These are phyloP conservation scores for Novymonas esmeraldas DNA, from an alignment of 208 protist genomes.

Conservation along the genomic window DNA sequence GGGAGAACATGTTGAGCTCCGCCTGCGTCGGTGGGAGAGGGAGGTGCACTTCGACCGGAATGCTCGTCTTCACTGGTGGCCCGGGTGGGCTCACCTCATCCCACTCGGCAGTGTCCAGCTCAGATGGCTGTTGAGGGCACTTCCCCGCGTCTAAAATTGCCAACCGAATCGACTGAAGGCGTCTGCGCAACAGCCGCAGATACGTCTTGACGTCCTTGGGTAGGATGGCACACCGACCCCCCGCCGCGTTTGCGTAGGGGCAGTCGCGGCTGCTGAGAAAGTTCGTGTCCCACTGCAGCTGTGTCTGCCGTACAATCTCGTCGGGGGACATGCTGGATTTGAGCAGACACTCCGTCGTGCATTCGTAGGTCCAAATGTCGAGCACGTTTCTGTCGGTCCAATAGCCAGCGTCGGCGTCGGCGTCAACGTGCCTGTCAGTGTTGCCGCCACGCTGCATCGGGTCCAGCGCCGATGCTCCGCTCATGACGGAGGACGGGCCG, in stretches of 20 bases:
- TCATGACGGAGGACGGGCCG: no score
- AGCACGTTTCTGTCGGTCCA: slow-evolving; percentile 30
- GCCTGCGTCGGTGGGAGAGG: slow-evolving; percentile 10
- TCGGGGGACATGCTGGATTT: slow-evolving; percentile 31
- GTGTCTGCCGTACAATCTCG: slow-evolving; percentile 33
- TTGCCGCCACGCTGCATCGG: not conserved
- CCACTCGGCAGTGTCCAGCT: slow-evolving; percentile 19
- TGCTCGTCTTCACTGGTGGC: not conserved
- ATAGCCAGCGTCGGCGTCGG: slow-evolving; percentile 7
- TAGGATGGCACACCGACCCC: slow-evolving; percentile 9
- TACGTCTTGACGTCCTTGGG: slow-evolving; percentile 23
- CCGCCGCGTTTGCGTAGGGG: slow-evolving; percentile 18
- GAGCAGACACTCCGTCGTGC: slow-evolving; percentile 21
- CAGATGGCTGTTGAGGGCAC: slow-evolving; percentile 25
- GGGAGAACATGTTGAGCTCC: slow-evolving; percentile 49
- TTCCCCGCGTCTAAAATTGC: slow-evolving; percentile 28
- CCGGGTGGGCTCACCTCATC: not conserved
- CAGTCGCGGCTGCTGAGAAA: slow-evolving; percentile 23
- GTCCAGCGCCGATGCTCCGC: no score
- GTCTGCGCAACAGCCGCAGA: slow-evolving; percentile 23
- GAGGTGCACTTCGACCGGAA: not conserved
- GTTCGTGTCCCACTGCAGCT: slow-evolving; percentile 33
- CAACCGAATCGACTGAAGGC: slow-evolving; percentile 25
- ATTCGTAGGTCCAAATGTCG: slow-evolving; percentile 36
- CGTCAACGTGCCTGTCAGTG: no score